These are phyloP conservation scores for Ascobolus immersus DNA, from an alignment of 495 filamentous ascomycete genomes.

Conservation along the genomic window DNA sequence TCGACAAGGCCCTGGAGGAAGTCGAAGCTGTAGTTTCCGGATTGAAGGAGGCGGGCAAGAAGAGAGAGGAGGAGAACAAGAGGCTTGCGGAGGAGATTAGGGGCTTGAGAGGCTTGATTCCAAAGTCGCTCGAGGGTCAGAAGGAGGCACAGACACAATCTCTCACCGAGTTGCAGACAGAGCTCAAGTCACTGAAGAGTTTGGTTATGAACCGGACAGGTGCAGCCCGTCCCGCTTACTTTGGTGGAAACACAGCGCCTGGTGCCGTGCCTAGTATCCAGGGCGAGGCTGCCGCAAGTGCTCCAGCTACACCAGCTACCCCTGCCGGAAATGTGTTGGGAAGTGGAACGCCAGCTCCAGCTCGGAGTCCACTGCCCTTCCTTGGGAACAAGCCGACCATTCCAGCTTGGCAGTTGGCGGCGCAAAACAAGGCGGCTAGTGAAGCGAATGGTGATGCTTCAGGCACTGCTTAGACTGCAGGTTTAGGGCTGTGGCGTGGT, in stretches of 20 bases:
- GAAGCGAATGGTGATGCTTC: too few species aligned
- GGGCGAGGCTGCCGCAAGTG: slow-evolving; percentile 13
- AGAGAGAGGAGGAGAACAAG: slow-evolving; percentile 63
- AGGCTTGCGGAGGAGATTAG: slow-evolving; percentile 68
- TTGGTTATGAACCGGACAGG: slow-evolving; percentile 21
- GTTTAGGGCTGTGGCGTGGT: too few species aligned
- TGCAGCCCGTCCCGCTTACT: slow-evolving; percentile 9
- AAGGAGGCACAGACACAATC: slow-evolving; percentile 58
- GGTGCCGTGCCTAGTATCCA: slow-evolving; percentile 13
- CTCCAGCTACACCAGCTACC: slow-evolving; percentile 16
- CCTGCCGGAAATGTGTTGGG: slow-evolving; percentile 12
- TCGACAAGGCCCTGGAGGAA: slow-evolving; percentile 60
- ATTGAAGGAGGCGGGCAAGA: slow-evolving; percentile 48
- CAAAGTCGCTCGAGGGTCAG: slow-evolving; percentile 64
- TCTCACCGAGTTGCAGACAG: slow-evolving; percentile 59
- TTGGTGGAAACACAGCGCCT: slow-evolving; percentile 18
- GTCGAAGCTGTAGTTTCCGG: slow-evolving; percentile 60
- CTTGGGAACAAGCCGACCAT: slow-evolving; percentile 65
- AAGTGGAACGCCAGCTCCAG: slow-evolving; percentile 16
- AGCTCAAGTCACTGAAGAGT: slow-evolving; percentile 79
- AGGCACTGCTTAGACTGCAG: too few species aligned
- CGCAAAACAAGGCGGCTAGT: slow-evolving; percentile 31
- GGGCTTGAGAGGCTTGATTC: slow-evolving; percentile 55
- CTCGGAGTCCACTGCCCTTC: slow-evolving; percentile 20
- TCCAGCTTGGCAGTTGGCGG: slow-evolving; percentile 72